A percentile compares a stretch with the other conserved stretches of the same genome.
phyloP scores from a whole-genome alignment of 2,329 filamentous ascomycete genomes.

The Erysiphe pulchra region DNA sequence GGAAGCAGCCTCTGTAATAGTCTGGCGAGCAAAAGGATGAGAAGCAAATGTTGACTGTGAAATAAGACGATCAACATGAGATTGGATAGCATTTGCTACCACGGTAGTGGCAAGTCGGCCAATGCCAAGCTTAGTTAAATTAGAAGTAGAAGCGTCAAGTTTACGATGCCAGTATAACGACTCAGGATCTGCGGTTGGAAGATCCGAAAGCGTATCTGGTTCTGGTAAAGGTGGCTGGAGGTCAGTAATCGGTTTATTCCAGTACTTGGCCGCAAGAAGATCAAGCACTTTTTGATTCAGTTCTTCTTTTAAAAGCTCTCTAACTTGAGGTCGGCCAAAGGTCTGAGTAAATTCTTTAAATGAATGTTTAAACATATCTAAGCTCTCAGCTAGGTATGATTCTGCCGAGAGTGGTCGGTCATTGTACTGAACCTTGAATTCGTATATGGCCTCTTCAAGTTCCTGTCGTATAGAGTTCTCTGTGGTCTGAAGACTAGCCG shows the following conservation, averaged over 20 bases:
- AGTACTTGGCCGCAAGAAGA: conserved; percentile 76
- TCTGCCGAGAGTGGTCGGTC: conserved; percentile 85
- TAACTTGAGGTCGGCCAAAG: conserved; percentile 76
- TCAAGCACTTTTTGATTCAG: conserved; percentile 89
- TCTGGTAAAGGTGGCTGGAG: conserved; percentile 41
- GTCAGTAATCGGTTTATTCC: conserved; percentile 86
- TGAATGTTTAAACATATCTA: conserved; percentile 91
- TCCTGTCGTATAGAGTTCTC: conserved; percentile 85
- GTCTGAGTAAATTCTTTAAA: conserved; percentile 83
- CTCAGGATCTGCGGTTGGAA: conserved; percentile 65
- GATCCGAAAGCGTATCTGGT: conserved; percentile 44
- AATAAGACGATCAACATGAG: conserved; percentile 57
- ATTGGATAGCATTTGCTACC: conserved; percentile 66
- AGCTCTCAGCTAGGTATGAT: conserved; percentile 81
- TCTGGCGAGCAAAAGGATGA: conserved; percentile 76
- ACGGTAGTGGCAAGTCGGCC: conserved; percentile 80
- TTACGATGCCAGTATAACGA: conserved; percentile 84
- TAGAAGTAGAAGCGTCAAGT: conserved; percentile 72
- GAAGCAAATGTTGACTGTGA: conserved; percentile 59
- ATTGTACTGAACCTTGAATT: conserved; percentile 99
- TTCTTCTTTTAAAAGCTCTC: conserved; percentile 70
- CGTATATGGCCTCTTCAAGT: conserved; percentile 86
- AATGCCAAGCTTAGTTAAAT: conserved; percentile 81
- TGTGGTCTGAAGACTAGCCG: conserved; percentile 65
- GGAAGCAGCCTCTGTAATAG: conserved; percentile 77